These are phyloP conservation scores for Termitomyces sp. DNA, from an alignment of 1,284 basidiomycete genomes.

Conservation along the genomic window DNA sequence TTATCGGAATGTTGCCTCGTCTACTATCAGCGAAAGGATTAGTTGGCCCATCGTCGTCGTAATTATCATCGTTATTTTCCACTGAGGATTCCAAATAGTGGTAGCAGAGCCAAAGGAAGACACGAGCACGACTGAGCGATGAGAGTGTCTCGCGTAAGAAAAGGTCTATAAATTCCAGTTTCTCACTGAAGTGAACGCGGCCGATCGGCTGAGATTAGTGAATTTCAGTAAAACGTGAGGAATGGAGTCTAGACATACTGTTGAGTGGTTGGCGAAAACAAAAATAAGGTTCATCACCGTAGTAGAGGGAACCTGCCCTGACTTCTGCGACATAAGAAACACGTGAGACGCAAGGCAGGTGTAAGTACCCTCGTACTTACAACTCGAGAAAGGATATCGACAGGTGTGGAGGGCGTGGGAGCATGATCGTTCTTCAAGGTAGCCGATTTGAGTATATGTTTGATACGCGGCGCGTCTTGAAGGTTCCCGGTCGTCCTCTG, in stretches of 20 bases:
- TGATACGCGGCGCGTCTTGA: conserved; percentile 80
- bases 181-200: conserved; percentile 49
- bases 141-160: conserved; percentile 59
- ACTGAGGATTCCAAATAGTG: conserved; percentile 49
- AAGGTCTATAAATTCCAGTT: conserved; percentile 59
- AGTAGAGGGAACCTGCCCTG: conserved; percentile 51
- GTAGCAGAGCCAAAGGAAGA: conserved; percentile 61
- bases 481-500: conserved; percentile 73
- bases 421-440: conserved; percentile 38
- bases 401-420: conserved; percentile 38
- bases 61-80: conserved; percentile 30
- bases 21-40: conserved; percentile 56
- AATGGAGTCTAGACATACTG: conserved; percentile 31
- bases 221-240: conserved; percentile 4
- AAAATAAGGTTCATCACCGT: conserved; percentile 60
- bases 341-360: conserved; percentile 12
- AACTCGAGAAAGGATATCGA: conserved; percentile 39
- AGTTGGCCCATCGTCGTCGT: conserved; percentile 28
- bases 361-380: conserved; percentile 29
- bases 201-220: conserved; percentile 42
- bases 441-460: conserved; percentile 57
- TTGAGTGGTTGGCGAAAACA: conserved; percentile 50
- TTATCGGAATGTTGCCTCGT: conserved; percentile 38
- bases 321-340: conserved; percentile 30
- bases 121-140: conserved; percentile 57